Evolutionary conservation across 2,329 filamentous ascomycete genomes (phyloP).

Genomic region (Pseudogymnoascus sp.): DNA sequence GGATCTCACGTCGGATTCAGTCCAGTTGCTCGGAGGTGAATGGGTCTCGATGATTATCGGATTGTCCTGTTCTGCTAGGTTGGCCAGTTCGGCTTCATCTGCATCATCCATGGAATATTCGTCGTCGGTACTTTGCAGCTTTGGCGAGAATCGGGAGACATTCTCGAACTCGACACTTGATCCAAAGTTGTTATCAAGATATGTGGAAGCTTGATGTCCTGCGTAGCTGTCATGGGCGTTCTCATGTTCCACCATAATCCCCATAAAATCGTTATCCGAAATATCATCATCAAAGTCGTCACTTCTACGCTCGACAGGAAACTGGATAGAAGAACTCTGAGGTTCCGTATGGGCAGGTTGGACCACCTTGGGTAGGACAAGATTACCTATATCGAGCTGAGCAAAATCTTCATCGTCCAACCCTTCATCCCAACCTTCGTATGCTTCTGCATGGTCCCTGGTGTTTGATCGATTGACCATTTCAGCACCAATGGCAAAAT

Average conservation of each 20-base stretch:
- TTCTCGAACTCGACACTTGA: background rate
- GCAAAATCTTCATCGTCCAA: background rate
- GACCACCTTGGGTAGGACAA: background rate
- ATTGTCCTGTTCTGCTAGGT: conserved; percentile 12
- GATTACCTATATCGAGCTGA: background rate
- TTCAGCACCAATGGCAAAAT: background rate
- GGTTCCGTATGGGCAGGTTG: background rate
- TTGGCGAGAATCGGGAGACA: background rate
- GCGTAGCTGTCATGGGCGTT: background rate
- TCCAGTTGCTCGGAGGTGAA: conserved; percentile 16
- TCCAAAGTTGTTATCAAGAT: background rate
- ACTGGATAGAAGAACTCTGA: background rate
- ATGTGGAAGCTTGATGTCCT: background rate
- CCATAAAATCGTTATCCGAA: conserved; percentile 14
- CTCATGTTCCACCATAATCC: conserved; percentile 11
- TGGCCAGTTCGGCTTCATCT: conserved; percentile 21
- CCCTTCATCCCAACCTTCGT: background rate
- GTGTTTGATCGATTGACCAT: background rate
- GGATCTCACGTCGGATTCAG: conserved; percentile 10
- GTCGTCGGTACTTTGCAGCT: conserved; percentile 14
- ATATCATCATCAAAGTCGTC: conserved; percentile 1
- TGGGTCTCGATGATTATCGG: conserved; percentile 16
- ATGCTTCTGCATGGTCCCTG: background rate
- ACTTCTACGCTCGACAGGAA: background rate
- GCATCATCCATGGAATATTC: conserved; percentile 22